These are phyloP conservation scores for Withania somnifera DNA, from an alignment of 305 asterid species.

Conservation along the genomic window DNA sequence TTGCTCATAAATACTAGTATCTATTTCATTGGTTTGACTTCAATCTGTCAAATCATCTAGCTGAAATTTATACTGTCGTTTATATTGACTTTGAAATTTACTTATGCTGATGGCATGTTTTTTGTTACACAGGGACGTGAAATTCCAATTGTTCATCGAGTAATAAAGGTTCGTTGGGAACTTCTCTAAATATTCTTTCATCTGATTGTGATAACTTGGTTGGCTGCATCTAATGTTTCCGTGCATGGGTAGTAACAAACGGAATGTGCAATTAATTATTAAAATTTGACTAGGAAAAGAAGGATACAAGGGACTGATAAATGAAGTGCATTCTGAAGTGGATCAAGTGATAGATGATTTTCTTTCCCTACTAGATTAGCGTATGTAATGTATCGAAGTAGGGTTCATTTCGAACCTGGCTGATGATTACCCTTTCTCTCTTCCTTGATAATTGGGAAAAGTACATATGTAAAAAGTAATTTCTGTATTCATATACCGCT, in stretches of 20 bases:
- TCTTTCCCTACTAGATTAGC: neutral
- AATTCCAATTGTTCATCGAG: conserved; percentile 97
- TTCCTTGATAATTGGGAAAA: neutral
- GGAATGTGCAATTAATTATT: neutral
- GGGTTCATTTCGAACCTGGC: neutral
- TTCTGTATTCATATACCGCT: neutral
- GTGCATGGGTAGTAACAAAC: neutral
- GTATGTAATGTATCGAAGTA: neutral
- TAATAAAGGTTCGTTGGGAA: conserved; percentile 55
- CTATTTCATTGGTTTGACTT: neutral
- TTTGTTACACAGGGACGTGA: conserved; percentile 72
- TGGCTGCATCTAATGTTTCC: neutral
- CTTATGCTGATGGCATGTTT: neutral
- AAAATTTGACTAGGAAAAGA: neutral
- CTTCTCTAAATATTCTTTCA: neutral
- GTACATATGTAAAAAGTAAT: neutral
- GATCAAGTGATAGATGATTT: neutral
- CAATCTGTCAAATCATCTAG: neutral
- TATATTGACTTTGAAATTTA: neutral
- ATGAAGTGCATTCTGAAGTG: neutral
- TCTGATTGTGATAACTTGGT: neutral
- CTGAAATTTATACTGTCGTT: neutral
- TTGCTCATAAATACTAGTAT: neutral
- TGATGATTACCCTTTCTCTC: neutral
- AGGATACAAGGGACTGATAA: neutral